Evolutionary conservation across 805 yeast genomes (phyloP), one percentile per base, ranked within the genome.

Genomic region (Maudiozyma barnettii): DNA sequence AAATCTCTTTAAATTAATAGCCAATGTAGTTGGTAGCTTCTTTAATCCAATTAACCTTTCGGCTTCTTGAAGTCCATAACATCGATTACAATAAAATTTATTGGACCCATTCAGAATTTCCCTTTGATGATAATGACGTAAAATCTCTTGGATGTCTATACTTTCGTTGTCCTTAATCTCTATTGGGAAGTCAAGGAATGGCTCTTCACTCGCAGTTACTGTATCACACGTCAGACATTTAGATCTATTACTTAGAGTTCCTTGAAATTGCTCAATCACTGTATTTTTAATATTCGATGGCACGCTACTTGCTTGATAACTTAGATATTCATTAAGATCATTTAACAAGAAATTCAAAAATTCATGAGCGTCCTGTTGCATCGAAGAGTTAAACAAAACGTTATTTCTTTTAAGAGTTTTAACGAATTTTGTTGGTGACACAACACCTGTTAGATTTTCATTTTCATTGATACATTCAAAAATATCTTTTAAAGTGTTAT

Each of bases 301-400:
- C 9, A 48, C 22, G n/a, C 30, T 23, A 8, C 37, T 16, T 6
- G 45, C 26, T 3, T 45, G 31, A 7, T 7, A n/a, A 10, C 44
- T 44, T 41, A 52, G 20, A 30, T 56, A 60, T 23, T 76, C 78
- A 44, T 84, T 69, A 16, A 84, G 73, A 52, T 85, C 89, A 64
- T 93, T 93, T 45, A 93, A 70, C 54, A 90, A 63, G 59, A 85
- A 90, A 63, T 90, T 91, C 60, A 90, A 74, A 65, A 93, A 93
- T 67, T 93, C 99, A 66, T 93, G 99, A 5, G 98, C 97, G 70
- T 93, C 99, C 62, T 93, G 99, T 63, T 93, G 99, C 96, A 89
- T 90, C 39, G 85, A 81, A 48, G 88, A 82, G 51, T 95, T 73
- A 64, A 93, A 93, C 57, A 91, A 69, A 55, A 81, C 85, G 61